Conservation (phyloP, 495 filamentous ascomycete species). For the Lasiosphaeris hirsuta region DNA sequence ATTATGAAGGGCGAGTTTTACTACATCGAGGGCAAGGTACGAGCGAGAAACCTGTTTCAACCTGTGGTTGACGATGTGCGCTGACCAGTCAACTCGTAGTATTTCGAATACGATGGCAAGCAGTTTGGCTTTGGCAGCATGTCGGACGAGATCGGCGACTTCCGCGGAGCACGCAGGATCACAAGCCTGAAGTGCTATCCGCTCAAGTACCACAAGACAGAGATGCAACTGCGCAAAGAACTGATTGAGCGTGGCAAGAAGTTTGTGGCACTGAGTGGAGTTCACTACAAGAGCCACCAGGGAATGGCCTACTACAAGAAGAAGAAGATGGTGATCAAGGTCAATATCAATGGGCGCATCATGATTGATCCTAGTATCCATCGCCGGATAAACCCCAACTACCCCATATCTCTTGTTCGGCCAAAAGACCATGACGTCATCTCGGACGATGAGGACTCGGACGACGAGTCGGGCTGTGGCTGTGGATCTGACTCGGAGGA, state of each 20-base stretch:
- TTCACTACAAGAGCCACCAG: slow-evolving; percentile 82
- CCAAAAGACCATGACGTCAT: slow-evolving; percentile 71
- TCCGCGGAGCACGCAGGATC: slow-evolving; percentile 83
- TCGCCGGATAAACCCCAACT: slow-evolving; percentile 85
- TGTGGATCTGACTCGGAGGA: slow-evolving; percentile 41
- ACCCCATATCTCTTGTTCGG: slow-evolving; percentile 74
- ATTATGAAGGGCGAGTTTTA: slow-evolving; percentile 81
- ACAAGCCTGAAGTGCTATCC: slow-evolving; percentile 75
- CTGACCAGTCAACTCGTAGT: slow-evolving; percentile 25
- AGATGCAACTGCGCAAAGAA: slow-evolving; percentile 57
- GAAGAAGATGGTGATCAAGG: slow-evolving; percentile 72
- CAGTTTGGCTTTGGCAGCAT: slow-evolving; percentile 52
- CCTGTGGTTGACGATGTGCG: neutral
- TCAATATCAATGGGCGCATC: slow-evolving; percentile 86
- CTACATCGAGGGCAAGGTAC: slow-evolving; percentile 72
- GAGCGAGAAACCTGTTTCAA: neutral
- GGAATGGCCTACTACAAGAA: slow-evolving; percentile 83
- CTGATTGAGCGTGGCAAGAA: slow-evolving; percentile 84
- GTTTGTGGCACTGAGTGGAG: slow-evolving; percentile 74
- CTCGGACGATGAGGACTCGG: slow-evolving; percentile 56
- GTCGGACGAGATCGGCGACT: slow-evolving; percentile 70
- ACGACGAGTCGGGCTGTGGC: slow-evolving; percentile 49
- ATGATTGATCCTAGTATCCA: slow-evolving; percentile 91
- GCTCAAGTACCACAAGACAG: slow-evolving; percentile 75
- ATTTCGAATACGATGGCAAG: slow-evolving; percentile 80